Evolutionary conservation across 352 stramenopile species (phyloP).

Genomic region (Globisporangium yorkense): DNA sequence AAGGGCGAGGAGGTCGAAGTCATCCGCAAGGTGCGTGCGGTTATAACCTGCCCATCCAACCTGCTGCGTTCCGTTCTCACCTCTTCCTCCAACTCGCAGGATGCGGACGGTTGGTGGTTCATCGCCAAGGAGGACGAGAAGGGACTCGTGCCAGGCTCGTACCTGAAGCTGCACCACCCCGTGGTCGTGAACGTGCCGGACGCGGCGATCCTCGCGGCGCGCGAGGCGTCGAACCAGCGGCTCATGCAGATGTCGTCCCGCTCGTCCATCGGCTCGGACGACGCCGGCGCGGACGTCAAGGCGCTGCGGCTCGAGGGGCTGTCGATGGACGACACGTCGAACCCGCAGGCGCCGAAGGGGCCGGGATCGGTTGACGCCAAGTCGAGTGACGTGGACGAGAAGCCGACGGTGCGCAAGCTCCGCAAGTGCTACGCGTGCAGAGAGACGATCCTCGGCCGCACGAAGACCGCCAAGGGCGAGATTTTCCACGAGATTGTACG

Average conservation of each 20-base stretch:
- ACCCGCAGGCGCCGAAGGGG: conserved; percentile 28
- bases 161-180: conserved; percentile 64
- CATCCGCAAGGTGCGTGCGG: conserved; percentile 45
- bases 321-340: conserved; percentile 22
- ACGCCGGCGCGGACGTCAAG: conserved; percentile 27
- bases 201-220: conserved; percentile 54
- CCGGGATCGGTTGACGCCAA: conserved; percentile 49
- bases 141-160: conserved; percentile 72
- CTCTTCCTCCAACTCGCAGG: conserved; percentile 9
- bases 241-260: conserved; percentile 50
- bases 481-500: conserved; percentile 82
- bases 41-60: background rate
- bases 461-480: conserved; percentile 64
- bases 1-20: conserved; percentile 74
- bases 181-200: conserved; percentile 42
- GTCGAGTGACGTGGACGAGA: conserved; percentile 42
- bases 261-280: conserved; percentile 17
- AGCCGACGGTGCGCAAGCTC: conserved; percentile 65
- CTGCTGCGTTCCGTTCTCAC: too few species aligned
- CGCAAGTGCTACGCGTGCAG: conserved; percentile 77
- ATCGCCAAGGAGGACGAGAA: conserved; percentile 73
- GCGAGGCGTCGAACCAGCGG: conserved; percentile 71
- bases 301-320: conserved; percentile 33
- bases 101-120: conserved; percentile 83
- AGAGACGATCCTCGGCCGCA: conserved; percentile 78